Evolutionary conservation across 2,329 filamentous ascomycete genomes (phyloP).

Genomic region (Aureobasidium sp.): DNA sequence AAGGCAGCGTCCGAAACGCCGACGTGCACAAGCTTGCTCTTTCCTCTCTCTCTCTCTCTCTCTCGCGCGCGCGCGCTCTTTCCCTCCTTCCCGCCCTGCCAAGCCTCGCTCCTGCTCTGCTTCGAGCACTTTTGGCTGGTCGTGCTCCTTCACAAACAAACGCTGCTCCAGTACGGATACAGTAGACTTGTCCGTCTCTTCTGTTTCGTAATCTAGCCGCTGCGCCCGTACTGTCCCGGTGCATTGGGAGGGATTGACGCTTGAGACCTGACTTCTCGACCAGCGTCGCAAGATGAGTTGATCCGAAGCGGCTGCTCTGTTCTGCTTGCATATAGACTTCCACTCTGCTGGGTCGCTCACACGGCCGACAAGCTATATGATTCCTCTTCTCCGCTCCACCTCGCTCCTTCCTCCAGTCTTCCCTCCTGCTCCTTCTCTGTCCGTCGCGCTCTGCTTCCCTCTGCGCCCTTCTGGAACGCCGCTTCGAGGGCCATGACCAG

Average conservation of each 20-base stretch:
- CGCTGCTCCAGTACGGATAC: no score
- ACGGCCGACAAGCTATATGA: conserved; percentile 2
- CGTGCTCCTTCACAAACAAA: not conserved
- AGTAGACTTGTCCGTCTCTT: no score
- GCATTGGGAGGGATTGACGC: not conserved
- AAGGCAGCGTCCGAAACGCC: not conserved
- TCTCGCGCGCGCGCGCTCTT: no score
- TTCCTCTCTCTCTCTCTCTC: no score
- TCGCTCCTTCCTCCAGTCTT: not conserved
- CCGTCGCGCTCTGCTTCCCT: not conserved
- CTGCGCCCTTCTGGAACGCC: not conserved
- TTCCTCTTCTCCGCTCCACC: not conserved
- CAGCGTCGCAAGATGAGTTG: not conserved
- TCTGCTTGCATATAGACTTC: conserved; percentile 11
- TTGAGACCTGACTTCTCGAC: not conserved
- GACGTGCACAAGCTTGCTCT: no score
- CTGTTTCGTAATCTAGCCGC: no score
- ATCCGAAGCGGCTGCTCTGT: conserved; percentile 11
- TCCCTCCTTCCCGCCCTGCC: conserved; percentile 1
- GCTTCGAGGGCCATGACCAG: not conserved
- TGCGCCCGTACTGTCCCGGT: not conserved
- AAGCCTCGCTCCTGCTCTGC: not conserved
- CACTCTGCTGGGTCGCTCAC: conserved; percentile 4
- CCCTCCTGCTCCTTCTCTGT: not conserved
- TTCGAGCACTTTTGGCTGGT: not conserved